These are phyloP conservation scores for Allantophomopsis cytisporea DNA, from an alignment of 2,329 filamentous ascomycete genomes.

Conservation along the genomic window DNA sequence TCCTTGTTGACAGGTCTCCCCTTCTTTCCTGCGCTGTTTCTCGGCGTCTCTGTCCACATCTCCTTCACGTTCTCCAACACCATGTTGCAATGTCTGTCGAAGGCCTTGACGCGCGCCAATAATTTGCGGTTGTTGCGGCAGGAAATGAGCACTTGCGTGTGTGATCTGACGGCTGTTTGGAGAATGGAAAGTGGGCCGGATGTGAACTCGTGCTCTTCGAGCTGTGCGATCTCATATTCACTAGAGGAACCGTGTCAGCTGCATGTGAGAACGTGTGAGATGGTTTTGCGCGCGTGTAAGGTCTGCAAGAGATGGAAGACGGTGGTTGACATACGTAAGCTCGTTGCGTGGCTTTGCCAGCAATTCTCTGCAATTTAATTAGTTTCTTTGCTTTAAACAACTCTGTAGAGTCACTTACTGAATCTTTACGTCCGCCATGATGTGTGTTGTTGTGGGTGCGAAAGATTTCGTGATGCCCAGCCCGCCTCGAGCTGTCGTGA, in stretches of 20 bases:
- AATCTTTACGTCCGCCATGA: constrained; percentile 58
- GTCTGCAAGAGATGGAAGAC: constrained; percentile 6
- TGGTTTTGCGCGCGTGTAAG: no score
- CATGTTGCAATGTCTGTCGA: constrained; percentile 99
- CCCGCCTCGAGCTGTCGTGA: constrained; percentile 7
- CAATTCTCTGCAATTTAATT: constrained; percentile 51
- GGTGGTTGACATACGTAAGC: constrained; percentile 58
- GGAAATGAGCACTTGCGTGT: constrained; percentile 92
- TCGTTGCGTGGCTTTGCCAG: constrained; percentile 79
- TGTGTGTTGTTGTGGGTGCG: constrained; percentile 13
- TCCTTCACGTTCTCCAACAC: constrained; percentile 94
- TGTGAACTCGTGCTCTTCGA: constrained; percentile 68
- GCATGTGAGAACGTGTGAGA: constrained; percentile 1
- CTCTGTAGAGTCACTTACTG: constrained; percentile 33
- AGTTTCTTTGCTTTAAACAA: constrained; percentile 5
- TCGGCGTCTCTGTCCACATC: constrained; percentile 97
- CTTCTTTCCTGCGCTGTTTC: constrained; percentile 73
- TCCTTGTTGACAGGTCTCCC: constrained; percentile 93
- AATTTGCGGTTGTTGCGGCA: constrained; percentile 98
- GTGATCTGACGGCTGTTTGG: constrained; percentile 87
- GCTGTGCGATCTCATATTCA: constrained; percentile 79
- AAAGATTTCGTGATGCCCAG: constrained; percentile 1
- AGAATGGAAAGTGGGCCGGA: constrained; percentile 82
- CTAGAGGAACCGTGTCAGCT: constrained; percentile 27
- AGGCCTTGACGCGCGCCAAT: constrained; percentile 92